A percentile compares a stretch with the other conserved stretches of the same genome.
Conservation (phyloP, 1,139 yeast species). For the Debaryomyces sp. region DNA sequence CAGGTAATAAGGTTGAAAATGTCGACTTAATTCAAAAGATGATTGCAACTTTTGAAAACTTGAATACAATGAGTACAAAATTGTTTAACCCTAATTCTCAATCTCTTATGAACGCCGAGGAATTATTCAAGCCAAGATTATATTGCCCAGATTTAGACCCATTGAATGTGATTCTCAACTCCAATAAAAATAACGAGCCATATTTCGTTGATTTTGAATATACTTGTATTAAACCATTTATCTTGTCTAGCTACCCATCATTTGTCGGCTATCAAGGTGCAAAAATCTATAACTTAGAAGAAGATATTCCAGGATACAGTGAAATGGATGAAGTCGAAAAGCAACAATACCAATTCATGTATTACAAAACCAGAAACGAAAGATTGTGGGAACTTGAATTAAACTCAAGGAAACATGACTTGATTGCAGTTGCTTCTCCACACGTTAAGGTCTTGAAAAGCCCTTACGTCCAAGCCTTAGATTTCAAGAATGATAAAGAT, state of each 20-base stretch:
- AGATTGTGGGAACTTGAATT: constrained; percentile 81
- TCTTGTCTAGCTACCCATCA: constrained; percentile 75
- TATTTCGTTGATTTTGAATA: constrained; percentile 82
- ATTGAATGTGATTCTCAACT: constrained; percentile 66
- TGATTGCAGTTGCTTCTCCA: constrained; percentile 80
- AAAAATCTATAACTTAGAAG: constrained; percentile 71
- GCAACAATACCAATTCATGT: constrained; percentile 82
- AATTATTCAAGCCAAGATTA: constrained; percentile 73
- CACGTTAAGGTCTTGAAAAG: constrained; percentile 68
- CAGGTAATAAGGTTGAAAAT: constrained; percentile 47
- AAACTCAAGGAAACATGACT: constrained; percentile 62
- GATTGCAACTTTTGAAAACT: constrained; percentile 60
- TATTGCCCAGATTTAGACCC: constrained; percentile 88
- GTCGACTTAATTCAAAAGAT: constrained; percentile 47
- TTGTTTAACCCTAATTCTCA: constrained; percentile 54
- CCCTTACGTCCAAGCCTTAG: constrained; percentile 67
- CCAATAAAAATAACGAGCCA: constrained; percentile 38
- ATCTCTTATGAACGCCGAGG: constrained; percentile 59
- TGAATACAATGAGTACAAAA: constrained; percentile 54
- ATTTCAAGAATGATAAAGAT: constrained; percentile 64
- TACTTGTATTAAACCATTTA: constrained; percentile 76
- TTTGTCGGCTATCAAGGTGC: constrained; percentile 88
- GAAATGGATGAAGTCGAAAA: constrained; percentile 70
- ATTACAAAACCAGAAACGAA: constrained; percentile 88
- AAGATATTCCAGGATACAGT: constrained; percentile 73